These are phyloP conservation scores for Chalciporus pseudorubinellus DNA, from an alignment of 768 basidiomycete species.

Conservation along the genomic window DNA sequence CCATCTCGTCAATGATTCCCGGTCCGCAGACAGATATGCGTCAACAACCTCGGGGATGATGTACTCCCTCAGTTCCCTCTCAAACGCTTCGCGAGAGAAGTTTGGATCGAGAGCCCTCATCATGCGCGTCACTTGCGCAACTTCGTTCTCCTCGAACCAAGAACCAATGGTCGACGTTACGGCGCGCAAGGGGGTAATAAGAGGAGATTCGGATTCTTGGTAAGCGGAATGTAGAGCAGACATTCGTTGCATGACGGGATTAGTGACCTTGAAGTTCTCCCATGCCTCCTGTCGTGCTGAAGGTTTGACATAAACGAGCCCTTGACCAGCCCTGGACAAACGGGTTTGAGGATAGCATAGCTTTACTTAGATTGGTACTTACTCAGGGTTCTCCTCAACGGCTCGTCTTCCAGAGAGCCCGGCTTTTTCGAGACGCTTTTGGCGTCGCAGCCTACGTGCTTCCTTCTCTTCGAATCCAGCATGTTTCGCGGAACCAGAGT, in stretches of 20 bases:
- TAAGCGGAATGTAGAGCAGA: constrained; percentile 64
- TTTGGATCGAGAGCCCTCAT: constrained; percentile 87
- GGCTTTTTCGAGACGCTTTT: constrained; percentile 79
- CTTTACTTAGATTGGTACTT: constrained; percentile 30
- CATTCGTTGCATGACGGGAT: constrained; percentile 66
- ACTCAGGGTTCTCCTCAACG: constrained; percentile 79
- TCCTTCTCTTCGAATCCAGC: constrained; percentile 97
- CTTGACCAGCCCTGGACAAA: constrained; percentile 72
- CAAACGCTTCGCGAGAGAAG: constrained; percentile 84
- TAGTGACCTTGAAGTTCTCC: constrained; percentile 77
- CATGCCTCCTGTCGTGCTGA: constrained; percentile 77
- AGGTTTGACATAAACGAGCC: constrained; percentile 81
- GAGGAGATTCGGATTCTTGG: constrained; percentile 91
- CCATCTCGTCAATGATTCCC: constrained; percentile 83
- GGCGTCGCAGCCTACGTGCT: constrained; percentile 74
- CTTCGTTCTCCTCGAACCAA: constrained; percentile 97
- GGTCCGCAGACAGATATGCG: constrained; percentile 89
- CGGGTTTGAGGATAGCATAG: neutral
- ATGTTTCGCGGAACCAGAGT: constrained; percentile 89
- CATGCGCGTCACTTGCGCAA: constrained; percentile 86
- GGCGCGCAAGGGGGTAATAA: constrained; percentile 75
- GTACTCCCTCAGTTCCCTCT: constrained; percentile 90
- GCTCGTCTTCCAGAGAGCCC: constrained; percentile 57
- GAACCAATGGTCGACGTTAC: constrained; percentile 84
- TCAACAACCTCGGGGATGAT: constrained; percentile 98